Conservation (phyloP, 1,139 yeast species). For the Diutina catenulata region DNA sequence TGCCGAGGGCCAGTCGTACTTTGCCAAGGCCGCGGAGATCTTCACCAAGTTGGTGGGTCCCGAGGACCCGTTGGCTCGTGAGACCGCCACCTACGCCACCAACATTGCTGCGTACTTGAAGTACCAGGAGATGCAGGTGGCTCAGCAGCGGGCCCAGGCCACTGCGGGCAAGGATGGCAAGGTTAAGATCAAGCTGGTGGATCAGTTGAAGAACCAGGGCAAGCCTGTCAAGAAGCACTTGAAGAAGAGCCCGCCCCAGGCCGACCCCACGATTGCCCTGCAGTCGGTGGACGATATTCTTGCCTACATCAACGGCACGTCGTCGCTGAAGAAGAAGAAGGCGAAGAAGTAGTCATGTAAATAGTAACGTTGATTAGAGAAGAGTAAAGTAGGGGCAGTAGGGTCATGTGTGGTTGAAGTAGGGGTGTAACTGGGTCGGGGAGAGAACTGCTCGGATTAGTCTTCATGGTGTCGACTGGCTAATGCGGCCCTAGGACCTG, state of each 20-base stretch:
- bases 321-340: constrained; percentile 11
- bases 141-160: constrained; percentile 17
- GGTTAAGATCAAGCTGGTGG: constrained; percentile 8
- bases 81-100: constrained; percentile 50
- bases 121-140: constrained; percentile 20
- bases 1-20: constrained; percentile 42
- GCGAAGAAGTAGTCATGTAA: constrained; percentile 8
- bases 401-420: too few species aligned
- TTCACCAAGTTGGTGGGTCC: constrained; percentile 51
- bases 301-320: constrained; percentile 48
- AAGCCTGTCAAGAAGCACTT: constrained; percentile 16
- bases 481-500: too few species aligned
- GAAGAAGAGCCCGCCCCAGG: constrained; percentile 15
- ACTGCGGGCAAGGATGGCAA: constrained; percentile 12
- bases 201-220: constrained; percentile 11
- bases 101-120: constrained; percentile 33
- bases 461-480: too few species aligned
- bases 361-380: too few species aligned
- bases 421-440: too few species aligned
- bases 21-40: constrained; percentile 38
- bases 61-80: constrained; percentile 49
- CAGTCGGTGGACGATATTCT: constrained; percentile 60
- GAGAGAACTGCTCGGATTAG: too few species aligned
- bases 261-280: constrained; percentile 44
- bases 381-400: too few species aligned